These are phyloP conservation scores for Lodderomyces parapsilosis DNA, from an alignment of 1,139 yeast genomes.

Conservation along the genomic window DNA sequence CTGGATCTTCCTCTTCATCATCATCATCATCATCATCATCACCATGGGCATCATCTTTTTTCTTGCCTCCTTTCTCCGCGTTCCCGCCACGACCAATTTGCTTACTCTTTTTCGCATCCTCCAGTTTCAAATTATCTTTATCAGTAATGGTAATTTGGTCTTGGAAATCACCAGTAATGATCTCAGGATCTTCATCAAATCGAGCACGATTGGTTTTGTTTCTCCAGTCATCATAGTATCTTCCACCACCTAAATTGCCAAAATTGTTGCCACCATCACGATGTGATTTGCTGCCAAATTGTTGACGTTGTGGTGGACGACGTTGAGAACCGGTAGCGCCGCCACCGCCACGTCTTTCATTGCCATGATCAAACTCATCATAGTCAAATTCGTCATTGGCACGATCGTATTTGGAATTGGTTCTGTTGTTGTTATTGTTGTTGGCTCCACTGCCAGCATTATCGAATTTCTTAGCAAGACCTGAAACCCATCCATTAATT, in stretches of 20 bases:
- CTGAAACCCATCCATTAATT: constrained; percentile 80
- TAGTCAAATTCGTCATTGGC: constrained; percentile 2
- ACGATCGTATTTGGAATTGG: constrained; percentile 7
- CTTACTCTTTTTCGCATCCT: constrained; percentile 27
- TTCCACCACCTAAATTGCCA: constrained; percentile 50
- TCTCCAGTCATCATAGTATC: constrained; percentile 30
- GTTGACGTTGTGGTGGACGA: constrained; percentile 1
- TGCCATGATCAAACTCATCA: not conserved
- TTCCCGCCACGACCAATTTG: constrained; percentile 15
- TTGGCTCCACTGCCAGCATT: constrained; percentile 14
- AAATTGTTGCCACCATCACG: constrained; percentile 30
- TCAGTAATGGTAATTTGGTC: constrained; percentile 53
- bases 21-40: constrained; percentile 25
- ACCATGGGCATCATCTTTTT: too few species aligned
- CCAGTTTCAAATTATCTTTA: constrained; percentile 23
- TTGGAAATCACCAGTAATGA: constrained; percentile 52
- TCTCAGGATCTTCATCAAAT: constrained; percentile 58
- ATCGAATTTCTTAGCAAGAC: constrained; percentile 58
- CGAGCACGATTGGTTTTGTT: constrained; percentile 27
- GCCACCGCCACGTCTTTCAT: constrained; percentile 8
- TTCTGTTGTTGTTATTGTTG: too few species aligned
- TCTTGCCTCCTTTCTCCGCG: too few species aligned
- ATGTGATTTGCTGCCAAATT: constrained; percentile 1
- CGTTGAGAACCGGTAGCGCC: constrained; percentile 1
- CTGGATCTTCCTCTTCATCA: constrained; percentile 17